Evolutionary conservation across 1,284 basidiomycete species (phyloP).

Genomic region (Erythrobasidium hasegawianum): DNA sequence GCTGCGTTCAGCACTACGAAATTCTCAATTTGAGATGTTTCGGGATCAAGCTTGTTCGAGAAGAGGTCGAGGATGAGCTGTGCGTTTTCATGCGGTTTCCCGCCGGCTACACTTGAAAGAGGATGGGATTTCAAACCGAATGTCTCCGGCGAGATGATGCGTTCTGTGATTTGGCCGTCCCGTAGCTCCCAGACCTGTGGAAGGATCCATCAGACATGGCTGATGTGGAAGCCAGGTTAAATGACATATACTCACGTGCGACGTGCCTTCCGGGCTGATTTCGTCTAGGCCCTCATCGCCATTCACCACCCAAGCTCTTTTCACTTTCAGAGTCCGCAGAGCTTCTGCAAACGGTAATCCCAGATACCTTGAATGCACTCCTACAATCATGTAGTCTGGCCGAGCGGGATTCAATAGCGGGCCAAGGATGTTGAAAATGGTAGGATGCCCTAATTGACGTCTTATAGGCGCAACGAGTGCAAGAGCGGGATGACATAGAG

Average conservation of each 20-base stretch:
- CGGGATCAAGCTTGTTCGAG: constrained; percentile 49
- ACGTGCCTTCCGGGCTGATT: constrained; percentile 88
- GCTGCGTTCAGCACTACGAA: constrained; percentile 83
- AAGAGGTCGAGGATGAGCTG: constrained; percentile 61
- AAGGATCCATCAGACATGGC: background rate
- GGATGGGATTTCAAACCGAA: constrained; percentile 73
- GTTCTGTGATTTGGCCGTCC: constrained; percentile 50
- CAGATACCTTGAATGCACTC: constrained; percentile 80
- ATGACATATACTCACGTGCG: constrained; percentile 57
- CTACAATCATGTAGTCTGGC: constrained; percentile 82
- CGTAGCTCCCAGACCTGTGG: constrained; percentile 53
- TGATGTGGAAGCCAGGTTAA: background rate
- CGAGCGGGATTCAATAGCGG: constrained; percentile 89
- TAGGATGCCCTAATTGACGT: constrained; percentile 84
- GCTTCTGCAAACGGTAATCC: constrained; percentile 79
- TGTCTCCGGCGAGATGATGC: constrained; percentile 53
- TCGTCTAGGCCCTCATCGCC: constrained; percentile 90
- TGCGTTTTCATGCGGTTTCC: constrained; percentile 70
- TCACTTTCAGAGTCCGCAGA: constrained; percentile 59
- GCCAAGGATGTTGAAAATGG: constrained; percentile 94
- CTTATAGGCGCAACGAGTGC: constrained; percentile 80
- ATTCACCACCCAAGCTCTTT: constrained; percentile 86
- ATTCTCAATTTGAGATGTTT: constrained; percentile 58
- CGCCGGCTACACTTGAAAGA: constrained; percentile 66
- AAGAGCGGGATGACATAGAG: constrained; percentile 86